Conservation (phyloP, 768 basidiomycete species). For the Hebeloma cylindrosporum region DNA sequence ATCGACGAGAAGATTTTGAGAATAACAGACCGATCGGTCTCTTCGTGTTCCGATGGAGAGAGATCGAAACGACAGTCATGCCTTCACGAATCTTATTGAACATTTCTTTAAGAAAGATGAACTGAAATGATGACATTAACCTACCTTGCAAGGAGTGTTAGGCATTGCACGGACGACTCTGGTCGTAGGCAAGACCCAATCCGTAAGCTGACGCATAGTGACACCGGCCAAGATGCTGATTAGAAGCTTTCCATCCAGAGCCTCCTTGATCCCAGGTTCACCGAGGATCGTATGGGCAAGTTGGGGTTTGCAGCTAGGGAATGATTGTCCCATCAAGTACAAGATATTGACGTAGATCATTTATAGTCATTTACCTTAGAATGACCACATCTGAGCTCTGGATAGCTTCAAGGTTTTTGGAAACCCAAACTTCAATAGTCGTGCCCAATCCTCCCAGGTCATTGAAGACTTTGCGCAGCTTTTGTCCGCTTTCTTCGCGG, state of each 20-base stretch:
- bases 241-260: slow-evolving; percentile 85
- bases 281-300: slow-evolving; percentile 72
- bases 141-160: slow-evolving; percentile 93
- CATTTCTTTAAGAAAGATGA: background rate
- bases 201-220: slow-evolving; percentile 76
- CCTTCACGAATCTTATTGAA: slow-evolving; percentile 88
- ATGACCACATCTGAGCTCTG: slow-evolving; percentile 80
- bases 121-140: slow-evolving; percentile 19
- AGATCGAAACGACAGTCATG: slow-evolving; percentile 92
- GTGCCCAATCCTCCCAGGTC: slow-evolving; percentile 58
- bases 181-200: slow-evolving; percentile 74
- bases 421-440: slow-evolving; percentile 69
- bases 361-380: slow-evolving; percentile 62
- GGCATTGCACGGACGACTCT: slow-evolving; percentile 96
- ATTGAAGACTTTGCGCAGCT: slow-evolving; percentile 61
- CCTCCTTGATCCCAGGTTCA: slow-evolving; percentile 76
- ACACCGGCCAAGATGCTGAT: slow-evolving; percentile 99
- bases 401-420: slow-evolving; percentile 71
- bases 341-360: background rate
- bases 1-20: slow-evolving; percentile 96
- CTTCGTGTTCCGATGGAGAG: slow-evolving; percentile 48
- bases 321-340: slow-evolving; percentile 1
- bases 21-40: slow-evolving; percentile 69
- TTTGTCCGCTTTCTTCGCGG: slow-evolving; percentile 70
- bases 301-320: slow-evolving; percentile 88